Evolutionary conservation across 352 stramenopile genomes (phyloP), one percentile per base, ranked within the genome.

Genomic region (Thraustochytrium striatum): DNA sequence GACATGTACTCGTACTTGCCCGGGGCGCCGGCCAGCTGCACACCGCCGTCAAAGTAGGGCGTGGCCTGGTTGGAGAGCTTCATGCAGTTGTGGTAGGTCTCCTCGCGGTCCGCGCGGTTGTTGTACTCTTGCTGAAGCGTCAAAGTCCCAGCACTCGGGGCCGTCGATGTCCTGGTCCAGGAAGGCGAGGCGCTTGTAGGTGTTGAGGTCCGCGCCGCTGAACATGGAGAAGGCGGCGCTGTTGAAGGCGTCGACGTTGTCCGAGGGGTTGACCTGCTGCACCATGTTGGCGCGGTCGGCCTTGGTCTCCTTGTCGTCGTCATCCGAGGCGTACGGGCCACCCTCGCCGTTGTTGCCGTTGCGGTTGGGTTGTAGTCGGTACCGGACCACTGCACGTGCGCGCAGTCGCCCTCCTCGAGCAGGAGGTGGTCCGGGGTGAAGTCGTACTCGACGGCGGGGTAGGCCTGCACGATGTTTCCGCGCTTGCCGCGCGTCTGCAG

Each of bases 401-500:
- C 69, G 68, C 72, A 82, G 72, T 87, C 79, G 43, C 57, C 52
- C 8, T 69, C 32, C 3, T 50, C 35, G n/a, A 84, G 21, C 1
- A 38, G 44, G 3, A 87, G 59, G 19, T 57, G 38, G 81, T 81
- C 79, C 19, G 84, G 65, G 5, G 80, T 57, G 61, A 85, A 87
- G 69, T 86, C 82, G 69, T 86, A 86, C 80, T 87, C 84, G 33
- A 87, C 84, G 16, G 80, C 57, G 41, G 84, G 84, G 47, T 86
- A 87, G 16, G 82, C 78, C 62, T 87, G 82, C 30, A 87, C 84
- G 61, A 87, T 87, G 79, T 87, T 87, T 19, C 84, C 84, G 9
- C 82, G 57, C 79, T 87, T 87, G 39, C 84, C 84, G 50, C 82
- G 70, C 8, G 84, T 81, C 59, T 85, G 85, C 2, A 87, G 33